phyloP scores from a whole-genome alignment of 768 basidiomycete genomes.

The Xanthoconium purpureum region DNA sequence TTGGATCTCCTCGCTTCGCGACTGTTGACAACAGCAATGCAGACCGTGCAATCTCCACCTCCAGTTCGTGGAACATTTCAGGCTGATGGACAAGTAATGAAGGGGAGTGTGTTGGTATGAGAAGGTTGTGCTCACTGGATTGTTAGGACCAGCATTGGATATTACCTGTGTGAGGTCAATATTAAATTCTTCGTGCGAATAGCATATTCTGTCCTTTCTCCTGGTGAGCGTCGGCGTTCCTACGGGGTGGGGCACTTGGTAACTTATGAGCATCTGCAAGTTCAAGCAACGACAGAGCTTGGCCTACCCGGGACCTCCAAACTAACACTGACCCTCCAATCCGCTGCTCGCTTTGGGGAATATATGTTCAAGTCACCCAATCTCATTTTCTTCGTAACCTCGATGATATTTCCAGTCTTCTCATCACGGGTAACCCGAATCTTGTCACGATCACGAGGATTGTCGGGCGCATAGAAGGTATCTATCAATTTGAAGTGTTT shows the following conservation, averaged over 20 bases:
- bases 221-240: conserved; percentile 60
- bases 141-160: conserved; percentile 44
- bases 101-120: neutral
- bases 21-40: conserved; percentile 70
- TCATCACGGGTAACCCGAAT: conserved; percentile 84
- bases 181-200: conserved; percentile 88
- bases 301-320: conserved; percentile 82
- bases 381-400: conserved; percentile 75
- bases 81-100: conserved; percentile 35
- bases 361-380: conserved; percentile 87
- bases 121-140: conserved; percentile 43
- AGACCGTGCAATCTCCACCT: conserved; percentile 80
- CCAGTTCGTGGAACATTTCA: conserved; percentile 79
- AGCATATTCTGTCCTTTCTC: conserved; percentile 88
- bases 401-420: conserved; percentile 59
- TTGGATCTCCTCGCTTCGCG: conserved; percentile 60
- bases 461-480: conserved; percentile 60
- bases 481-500: conserved; percentile 77
- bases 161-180: conserved; percentile 95
- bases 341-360: conserved; percentile 76
- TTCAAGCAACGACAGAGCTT: neutral
- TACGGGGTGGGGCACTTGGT: conserved; percentile 62
- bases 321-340: conserved; percentile 93
- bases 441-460: conserved; percentile 45
- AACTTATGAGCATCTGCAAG: neutral